Percentiles rank a stretch among this genome's conserved stretches.
Evolutionary conservation across 2,329 filamentous ascomycete genomes (phyloP).

Genomic region (Phaeosphaeria sp.): DNA sequence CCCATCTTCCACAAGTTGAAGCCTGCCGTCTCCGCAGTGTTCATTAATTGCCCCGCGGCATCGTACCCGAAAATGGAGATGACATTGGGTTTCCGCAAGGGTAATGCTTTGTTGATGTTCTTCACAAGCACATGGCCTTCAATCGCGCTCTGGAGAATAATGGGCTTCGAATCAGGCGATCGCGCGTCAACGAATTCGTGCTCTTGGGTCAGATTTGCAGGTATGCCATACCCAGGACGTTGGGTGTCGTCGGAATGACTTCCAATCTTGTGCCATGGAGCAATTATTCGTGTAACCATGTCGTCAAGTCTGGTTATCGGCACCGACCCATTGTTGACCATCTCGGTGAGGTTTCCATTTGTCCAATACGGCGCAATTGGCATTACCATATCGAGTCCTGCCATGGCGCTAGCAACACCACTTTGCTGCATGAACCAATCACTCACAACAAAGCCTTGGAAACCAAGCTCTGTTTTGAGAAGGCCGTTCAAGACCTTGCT

Average conservation of each 20-base stretch:
- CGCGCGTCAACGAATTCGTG: slow-evolving; percentile 63
- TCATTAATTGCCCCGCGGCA: slow-evolving; percentile 22
- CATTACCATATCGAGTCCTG: slow-evolving; percentile 54
- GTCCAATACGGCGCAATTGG: slow-evolving; percentile 62
- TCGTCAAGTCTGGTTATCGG: slow-evolving; percentile 63
- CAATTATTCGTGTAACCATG: slow-evolving; percentile 63
- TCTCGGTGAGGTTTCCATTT: slow-evolving; percentile 44
- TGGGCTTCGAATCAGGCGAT: slow-evolving; percentile 55
- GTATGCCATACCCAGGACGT: background rate
- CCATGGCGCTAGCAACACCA: slow-evolving; percentile 49
- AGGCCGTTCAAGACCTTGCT: slow-evolving; percentile 52
- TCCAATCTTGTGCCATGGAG: slow-evolving; percentile 63
- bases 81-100: slow-evolving; percentile 57
- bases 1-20: slow-evolving; percentile 2
- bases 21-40: background rate
- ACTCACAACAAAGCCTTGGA: slow-evolving; percentile 47
- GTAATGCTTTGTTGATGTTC: slow-evolving; percentile 63
- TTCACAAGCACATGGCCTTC: slow-evolving; percentile 71
- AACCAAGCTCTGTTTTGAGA: slow-evolving; percentile 56
- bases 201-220: slow-evolving; percentile 37
- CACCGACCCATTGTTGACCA: slow-evolving; percentile 67
- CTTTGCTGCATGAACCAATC: slow-evolving; percentile 52
- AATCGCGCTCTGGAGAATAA: slow-evolving; percentile 64
- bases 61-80: slow-evolving; percentile 71
- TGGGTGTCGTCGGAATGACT: slow-evolving; percentile 40